A percentile compares a stretch with the other conserved stretches of the same genome.
Conservation (phyloP, 345 rosid genomes). For the Nephelium lappaceum region DNA sequence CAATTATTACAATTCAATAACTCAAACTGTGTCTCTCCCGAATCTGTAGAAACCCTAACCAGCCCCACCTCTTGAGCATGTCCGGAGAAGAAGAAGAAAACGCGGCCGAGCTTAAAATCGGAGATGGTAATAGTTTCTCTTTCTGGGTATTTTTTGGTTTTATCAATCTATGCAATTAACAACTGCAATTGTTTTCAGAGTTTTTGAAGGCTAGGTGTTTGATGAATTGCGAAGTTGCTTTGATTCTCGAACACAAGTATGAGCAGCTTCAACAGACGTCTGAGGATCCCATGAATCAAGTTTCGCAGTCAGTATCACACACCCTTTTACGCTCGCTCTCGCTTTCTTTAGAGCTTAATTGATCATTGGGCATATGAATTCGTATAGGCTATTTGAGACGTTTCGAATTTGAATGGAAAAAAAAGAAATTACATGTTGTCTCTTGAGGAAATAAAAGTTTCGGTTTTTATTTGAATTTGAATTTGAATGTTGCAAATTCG, state of each 20-base stretch:
- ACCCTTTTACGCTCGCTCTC: neutral
- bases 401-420: neutral
- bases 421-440: neutral
- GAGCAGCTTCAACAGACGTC: slow-evolving; percentile 94
- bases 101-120: slow-evolving; percentile 98
- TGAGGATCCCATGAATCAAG: slow-evolving; percentile 92
- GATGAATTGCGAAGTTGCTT: slow-evolving; percentile 95
- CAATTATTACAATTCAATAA: too few species aligned
- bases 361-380: neutral
- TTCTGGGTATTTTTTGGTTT: neutral
- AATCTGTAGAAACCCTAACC: neutral
- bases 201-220: slow-evolving; percentile 97
- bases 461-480: neutral
- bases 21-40: neutral
- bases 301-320: slow-evolving; percentile 72
- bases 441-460: neutral
- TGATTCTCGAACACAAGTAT: slow-evolving; percentile 88
- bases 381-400: neutral
- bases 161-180: neutral
- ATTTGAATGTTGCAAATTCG: too few species aligned
- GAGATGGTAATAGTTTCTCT: slow-evolving; percentile 58
- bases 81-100: slow-evolving; percentile 98
- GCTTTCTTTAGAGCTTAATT: neutral
- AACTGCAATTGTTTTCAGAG: slow-evolving; percentile 38
- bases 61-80: slow-evolving; percentile 41